Conservation (phyloP, 2,329 filamentous ascomycete species). For the Cryphonectria naterciae region DNA sequence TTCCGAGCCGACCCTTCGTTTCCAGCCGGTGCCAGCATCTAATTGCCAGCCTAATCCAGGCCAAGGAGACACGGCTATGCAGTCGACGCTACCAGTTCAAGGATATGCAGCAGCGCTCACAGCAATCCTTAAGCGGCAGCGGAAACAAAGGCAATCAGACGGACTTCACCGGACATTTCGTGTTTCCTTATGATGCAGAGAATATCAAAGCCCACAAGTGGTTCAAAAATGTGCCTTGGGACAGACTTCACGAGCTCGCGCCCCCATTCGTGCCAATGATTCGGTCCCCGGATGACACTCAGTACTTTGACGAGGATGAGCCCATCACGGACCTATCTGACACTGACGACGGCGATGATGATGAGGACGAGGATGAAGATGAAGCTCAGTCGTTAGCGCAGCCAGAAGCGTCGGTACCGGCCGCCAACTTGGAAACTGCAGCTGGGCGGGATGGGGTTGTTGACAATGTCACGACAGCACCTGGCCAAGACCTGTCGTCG, state of each 20-base stretch:
- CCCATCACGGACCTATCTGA: slow-evolving; percentile 67
- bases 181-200: slow-evolving; percentile 81
- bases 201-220: slow-evolving; percentile 90
- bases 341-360: slow-evolving; percentile 41
- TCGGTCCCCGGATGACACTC: slow-evolving; percentile 70
- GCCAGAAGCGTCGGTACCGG: not conserved
- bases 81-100: slow-evolving; percentile 74
- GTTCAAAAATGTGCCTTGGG: slow-evolving; percentile 81
- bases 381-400: slow-evolving; percentile 10
- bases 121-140: slow-evolving; percentile 29
- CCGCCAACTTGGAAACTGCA: slow-evolving; percentile 2
- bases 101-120: slow-evolving; percentile 47
- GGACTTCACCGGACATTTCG: slow-evolving; percentile 57
- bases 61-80: slow-evolving; percentile 76
- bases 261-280: slow-evolving; percentile 85
- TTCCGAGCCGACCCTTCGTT: slow-evolving; percentile 69
- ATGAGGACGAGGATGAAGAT: slow-evolving; percentile 35
- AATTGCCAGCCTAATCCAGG: slow-evolving; percentile 71
- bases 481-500: slow-evolving; percentile 9
- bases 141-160: slow-evolving; percentile 30
- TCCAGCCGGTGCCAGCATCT: slow-evolving; percentile 77
- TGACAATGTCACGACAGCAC: slow-evolving; percentile 1
- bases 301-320: slow-evolving; percentile 87
- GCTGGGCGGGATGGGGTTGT: slow-evolving; percentile 17
- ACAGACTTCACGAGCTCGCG: slow-evolving; percentile 67